Evolutionary conservation across 2,329 filamentous ascomycete genomes (phyloP).

Genomic region (Purpureocillium lavendulum): DNA sequence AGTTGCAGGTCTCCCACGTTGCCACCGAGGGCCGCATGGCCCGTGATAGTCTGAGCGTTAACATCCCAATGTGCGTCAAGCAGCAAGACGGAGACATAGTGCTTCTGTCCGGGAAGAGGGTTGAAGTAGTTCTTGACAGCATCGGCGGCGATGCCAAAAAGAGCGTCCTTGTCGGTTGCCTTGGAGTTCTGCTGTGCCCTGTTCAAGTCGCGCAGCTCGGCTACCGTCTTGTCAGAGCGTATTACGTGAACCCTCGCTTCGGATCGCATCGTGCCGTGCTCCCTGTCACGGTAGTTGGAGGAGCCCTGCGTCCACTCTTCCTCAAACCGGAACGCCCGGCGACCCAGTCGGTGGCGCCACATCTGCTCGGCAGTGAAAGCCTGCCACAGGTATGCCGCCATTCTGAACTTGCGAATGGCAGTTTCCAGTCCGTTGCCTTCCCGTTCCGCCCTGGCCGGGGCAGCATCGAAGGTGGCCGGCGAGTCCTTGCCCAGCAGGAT

Average conservation of each 20-base stretch:
- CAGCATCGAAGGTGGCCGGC: conserved; percentile 73
- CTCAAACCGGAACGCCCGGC: conserved; percentile 82
- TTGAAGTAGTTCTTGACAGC: conserved; percentile 74
- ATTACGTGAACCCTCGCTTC: conserved; percentile 88
- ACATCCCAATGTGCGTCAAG: conserved; percentile 87
- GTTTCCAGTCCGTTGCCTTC: conserved; percentile 77
- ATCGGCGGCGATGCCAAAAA: conserved; percentile 70
- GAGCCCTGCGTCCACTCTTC: conserved; percentile 90
- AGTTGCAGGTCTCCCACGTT: conserved; percentile 65
- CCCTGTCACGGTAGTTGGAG: conserved; percentile 65
- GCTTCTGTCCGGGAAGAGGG: conserved; percentile 66
- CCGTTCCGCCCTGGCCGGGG: conserved; percentile 63
- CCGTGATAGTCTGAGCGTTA: conserved; percentile 58
- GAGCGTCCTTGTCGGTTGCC: conserved; percentile 60
- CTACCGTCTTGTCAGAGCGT: conserved; percentile 72
- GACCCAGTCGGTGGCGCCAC: conserved; percentile 78
- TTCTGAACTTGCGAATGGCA: conserved; percentile 83
- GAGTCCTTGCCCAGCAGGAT: conserved; percentile 87
- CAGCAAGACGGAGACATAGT: conserved; percentile 80
- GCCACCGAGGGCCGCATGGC: conserved; percentile 79
- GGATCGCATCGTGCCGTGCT: conserved; percentile 68
- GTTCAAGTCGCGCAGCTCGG: conserved; percentile 72
- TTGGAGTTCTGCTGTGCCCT: conserved; percentile 68
- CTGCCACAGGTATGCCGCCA: conserved; percentile 95
- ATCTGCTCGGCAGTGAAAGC: conserved; percentile 96